Conservation (phyloP, 2,329 filamentous ascomycete genomes). For the Coniochaeta sp. region DNA sequence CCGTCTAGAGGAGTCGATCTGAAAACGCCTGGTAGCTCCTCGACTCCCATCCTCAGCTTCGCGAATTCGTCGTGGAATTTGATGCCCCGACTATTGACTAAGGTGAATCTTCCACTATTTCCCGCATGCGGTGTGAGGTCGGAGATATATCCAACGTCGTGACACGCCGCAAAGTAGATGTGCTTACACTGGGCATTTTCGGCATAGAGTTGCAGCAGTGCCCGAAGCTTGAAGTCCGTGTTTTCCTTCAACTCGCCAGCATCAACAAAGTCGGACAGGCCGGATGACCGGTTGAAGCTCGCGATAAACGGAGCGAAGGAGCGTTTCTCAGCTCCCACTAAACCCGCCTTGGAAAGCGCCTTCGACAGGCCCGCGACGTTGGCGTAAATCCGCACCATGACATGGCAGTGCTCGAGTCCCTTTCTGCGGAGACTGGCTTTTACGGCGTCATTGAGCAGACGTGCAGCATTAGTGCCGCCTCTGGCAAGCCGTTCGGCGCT, state of each 20-base stretch:
- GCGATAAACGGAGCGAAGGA: slow-evolving; percentile 47
- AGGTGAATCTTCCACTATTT: slow-evolving; percentile 42
- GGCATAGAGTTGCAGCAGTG: slow-evolving; percentile 37
- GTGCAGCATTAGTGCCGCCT: slow-evolving; percentile 46
- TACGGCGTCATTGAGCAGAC: slow-evolving; percentile 42
- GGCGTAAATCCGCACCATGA: slow-evolving; percentile 49
- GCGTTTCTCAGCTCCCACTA: slow-evolving; percentile 45
- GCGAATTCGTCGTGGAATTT: slow-evolving; percentile 41
- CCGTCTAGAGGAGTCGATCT: slow-evolving; percentile 16
- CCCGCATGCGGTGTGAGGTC: slow-evolving; percentile 45
- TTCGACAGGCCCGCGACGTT: slow-evolving; percentile 47
- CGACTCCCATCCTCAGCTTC: slow-evolving; percentile 39
- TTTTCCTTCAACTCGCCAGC: slow-evolving; percentile 53
- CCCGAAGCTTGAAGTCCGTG: slow-evolving; percentile 52
- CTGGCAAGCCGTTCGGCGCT: not conserved
- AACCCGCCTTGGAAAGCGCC: slow-evolving; percentile 35
- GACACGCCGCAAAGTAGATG: slow-evolving; percentile 56
- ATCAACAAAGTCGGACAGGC: slow-evolving; percentile 54
- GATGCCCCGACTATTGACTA: slow-evolving; percentile 29
- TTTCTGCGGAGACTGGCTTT: slow-evolving; percentile 37
- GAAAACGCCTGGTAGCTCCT: slow-evolving; percentile 45
- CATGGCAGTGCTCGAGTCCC: slow-evolving; percentile 39
- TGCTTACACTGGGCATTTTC: slow-evolving; percentile 56
- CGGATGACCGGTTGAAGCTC: slow-evolving; percentile 48
- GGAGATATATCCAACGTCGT: slow-evolving; percentile 50